Conservation (phyloP, 805 yeast species). For the Myxozyma udenii region DNA sequence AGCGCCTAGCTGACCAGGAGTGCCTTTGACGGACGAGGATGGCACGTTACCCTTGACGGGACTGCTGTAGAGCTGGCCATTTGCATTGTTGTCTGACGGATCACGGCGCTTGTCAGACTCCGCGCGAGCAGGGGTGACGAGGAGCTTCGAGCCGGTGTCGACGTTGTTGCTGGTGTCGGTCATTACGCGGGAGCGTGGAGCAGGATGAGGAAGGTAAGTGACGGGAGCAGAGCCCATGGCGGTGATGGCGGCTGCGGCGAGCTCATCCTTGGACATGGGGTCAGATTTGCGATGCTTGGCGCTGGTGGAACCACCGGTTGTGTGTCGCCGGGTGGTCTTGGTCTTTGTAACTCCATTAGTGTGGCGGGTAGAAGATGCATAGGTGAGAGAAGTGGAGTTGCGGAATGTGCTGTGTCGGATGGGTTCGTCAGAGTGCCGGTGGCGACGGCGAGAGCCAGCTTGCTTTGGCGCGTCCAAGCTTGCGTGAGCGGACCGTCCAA, state of each 20-base stretch:
- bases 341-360: no score
- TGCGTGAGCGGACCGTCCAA: no score
- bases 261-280: neutral
- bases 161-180: neutral
- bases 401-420: neutral
- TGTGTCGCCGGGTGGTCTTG: no score
- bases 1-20: slow-evolving; percentile 33
- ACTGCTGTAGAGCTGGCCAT: slow-evolving; percentile 15
- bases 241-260: neutral
- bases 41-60: slow-evolving; percentile 28
- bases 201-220: neutral
- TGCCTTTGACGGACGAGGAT: slow-evolving; percentile 31
- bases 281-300: neutral
- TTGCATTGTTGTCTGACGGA: neutral
- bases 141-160: neutral
- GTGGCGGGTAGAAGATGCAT: neutral
- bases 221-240: neutral
- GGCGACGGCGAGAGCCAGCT: no score
- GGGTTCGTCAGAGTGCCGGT: no score
- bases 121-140: slow-evolving; percentile 9
- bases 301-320: no score
- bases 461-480: no score
- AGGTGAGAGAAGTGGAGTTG: neutral
- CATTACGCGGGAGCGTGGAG: neutral
- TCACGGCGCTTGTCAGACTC: slow-evolving; percentile 4